Conservation (phyloP, 2,329 filamentous ascomycete species). For the Arthrobotrys musiformis region DNA sequence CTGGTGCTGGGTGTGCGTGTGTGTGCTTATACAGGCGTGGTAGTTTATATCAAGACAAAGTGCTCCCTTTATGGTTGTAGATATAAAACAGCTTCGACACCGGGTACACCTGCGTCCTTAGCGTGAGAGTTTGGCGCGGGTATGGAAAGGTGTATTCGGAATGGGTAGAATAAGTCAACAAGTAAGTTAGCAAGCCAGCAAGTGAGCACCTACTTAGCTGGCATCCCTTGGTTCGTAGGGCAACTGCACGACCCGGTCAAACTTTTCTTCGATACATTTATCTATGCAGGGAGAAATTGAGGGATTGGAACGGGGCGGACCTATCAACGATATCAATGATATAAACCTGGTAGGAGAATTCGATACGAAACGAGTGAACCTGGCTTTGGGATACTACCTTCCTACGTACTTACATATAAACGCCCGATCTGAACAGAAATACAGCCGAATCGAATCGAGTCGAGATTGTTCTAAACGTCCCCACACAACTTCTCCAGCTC, state of each 20-base stretch:
- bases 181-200: too few relatives aligned
- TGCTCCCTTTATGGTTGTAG: conserved; percentile 1
- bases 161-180: too few relatives aligned
- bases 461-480: background rate
- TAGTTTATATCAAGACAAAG: background rate
- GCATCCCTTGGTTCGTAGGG: conserved; percentile 9
- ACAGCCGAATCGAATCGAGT: background rate
- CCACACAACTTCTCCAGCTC: background rate
- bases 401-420: background rate
- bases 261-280: conserved; percentile 1
- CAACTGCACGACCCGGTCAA: background rate
- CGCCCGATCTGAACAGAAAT: background rate
- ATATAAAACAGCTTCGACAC: conserved; percentile 9
- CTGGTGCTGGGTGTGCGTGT: background rate
- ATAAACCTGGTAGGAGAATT: background rate
- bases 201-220: too few relatives aligned
- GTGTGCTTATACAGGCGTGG: too few relatives aligned
- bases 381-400: conserved; percentile 8
- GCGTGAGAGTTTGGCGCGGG: background rate
- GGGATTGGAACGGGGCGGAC: background rate
- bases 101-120: background rate
- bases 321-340: background rate
- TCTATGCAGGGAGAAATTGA: background rate
- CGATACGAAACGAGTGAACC: background rate
- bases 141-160: background rate